Base-by-base conservation (phyloP, 345 rosid species). In the Orychophragmus violaceus region DNA sequence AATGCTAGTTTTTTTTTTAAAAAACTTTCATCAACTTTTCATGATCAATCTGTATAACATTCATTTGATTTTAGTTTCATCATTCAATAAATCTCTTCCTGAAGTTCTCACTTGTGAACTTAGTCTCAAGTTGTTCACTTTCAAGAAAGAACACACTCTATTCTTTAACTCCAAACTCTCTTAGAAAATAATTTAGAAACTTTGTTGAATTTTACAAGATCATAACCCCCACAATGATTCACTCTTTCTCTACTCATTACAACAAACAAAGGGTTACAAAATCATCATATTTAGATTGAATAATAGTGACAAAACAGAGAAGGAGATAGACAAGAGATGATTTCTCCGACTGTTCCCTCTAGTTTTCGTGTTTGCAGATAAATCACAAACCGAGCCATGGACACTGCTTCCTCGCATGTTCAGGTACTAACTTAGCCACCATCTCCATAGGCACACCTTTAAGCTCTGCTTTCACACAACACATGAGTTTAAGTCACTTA, bases 401-500 rank as follows among this genome's bases (percentile, higher is more conserved):
- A 39, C 82, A 81, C 58, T 77, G 84, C 55, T 72, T 81, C 56
- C 78, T 69, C 1, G 84, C 84, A 69, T 81, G 82, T 66, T 81
- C 84, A 0, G 84, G 84, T 9, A 81, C 69, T 57, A 81, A 62
- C 76, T 75, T 78, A n/a, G 67, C 71, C 53, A 72, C 59, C 64
- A 72, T 65, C 64, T 81, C 84, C 63, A 51, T 6, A 46, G 79
- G 71, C 11, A 68, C 80, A 68, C 94, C 88, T 78, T 86, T 90
- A 74, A 90, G 81, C 80, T 93, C 98, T 93, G 80, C n/a, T 61
- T n/a, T 42, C 64, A 39, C 17, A 67, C 50, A 21, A 54, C 48
- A 59, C 19, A 71, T 6, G 32, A 55, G 30, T 30, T 61, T 9
- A 25, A 6, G 12, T 24, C 37, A 33, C 29, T 23, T 6, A 1